A percentile compares a stretch with the other conserved stretches of the same genome.
These are phyloP conservation scores for Boletus subparvulus DNA, from an alignment of 768 basidiomycete genomes.

Conservation along the genomic window DNA sequence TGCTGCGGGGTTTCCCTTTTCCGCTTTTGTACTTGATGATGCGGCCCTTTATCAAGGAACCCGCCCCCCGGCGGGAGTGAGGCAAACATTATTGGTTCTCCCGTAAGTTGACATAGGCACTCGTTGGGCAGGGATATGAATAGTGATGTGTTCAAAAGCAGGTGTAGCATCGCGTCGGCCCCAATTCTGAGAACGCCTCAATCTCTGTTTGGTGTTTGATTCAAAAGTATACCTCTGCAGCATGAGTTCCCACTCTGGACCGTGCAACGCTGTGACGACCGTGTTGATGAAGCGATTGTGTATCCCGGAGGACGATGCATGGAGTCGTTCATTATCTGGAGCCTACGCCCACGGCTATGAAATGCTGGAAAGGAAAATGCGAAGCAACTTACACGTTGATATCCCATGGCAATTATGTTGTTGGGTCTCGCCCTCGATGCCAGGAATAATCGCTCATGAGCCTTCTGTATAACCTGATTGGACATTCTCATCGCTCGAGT, in stretches of 20 bases:
- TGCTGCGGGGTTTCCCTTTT: conserved; percentile 19
- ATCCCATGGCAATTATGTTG: conserved; percentile 69
- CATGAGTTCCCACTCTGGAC: conserved; percentile 64
- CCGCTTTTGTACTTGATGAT: conserved; percentile 17
- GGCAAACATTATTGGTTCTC: conserved; percentile 58
- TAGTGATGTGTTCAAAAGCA: conserved; percentile 71
- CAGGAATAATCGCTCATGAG: conserved; percentile 54
- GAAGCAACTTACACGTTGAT: conserved; percentile 47
- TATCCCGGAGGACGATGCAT: conserved; percentile 43
- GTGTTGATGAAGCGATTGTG: conserved; percentile 72
- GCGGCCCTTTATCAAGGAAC: conserved; percentile 9
- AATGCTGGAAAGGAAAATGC: background rate
- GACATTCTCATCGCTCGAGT: background rate
- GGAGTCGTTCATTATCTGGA: conserved; percentile 38
- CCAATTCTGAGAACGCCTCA: conserved; percentile 57
- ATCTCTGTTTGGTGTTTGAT: background rate
- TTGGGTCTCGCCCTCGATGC: conserved; percentile 37
- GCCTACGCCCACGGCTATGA: conserved; percentile 6
- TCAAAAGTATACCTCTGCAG: conserved; percentile 50
- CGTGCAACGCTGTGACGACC: conserved; percentile 62
- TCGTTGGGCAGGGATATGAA: conserved; percentile 80
- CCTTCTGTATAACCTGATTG: conserved; percentile 58
- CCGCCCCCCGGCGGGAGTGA: conserved; percentile 24
- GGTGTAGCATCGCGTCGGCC: conserved; percentile 69
- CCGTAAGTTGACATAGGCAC: conserved; percentile 82